Evolutionary conservation across 805 yeast genomes (phyloP).

Genomic region (Ogataea sp.): DNA sequence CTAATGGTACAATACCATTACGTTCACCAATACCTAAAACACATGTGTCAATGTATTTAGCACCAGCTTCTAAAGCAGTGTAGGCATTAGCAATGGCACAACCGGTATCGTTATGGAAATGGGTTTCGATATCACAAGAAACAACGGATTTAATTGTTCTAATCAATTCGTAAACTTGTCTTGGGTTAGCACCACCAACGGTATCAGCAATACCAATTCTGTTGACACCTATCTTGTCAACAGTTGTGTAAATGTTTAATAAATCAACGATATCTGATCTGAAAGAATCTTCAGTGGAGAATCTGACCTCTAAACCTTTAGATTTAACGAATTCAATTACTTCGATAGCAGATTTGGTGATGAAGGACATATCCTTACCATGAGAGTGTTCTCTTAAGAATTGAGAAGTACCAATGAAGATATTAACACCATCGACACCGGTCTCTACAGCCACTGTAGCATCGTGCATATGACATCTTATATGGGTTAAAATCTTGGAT

Average conservation of each 20-base stretch:
- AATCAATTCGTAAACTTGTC: constrained; percentile 54
- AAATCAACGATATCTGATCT: constrained; percentile 54
- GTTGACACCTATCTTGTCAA: constrained; percentile 52
- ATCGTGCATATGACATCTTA: constrained; percentile 56
- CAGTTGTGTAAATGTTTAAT: constrained; percentile 51
- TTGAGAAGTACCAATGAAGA: constrained; percentile 52
- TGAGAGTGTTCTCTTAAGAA: constrained; percentile 49
- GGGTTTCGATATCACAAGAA: constrained; percentile 52
- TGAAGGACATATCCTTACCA: constrained; percentile 55
- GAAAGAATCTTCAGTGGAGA: constrained; percentile 52
- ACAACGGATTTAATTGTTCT: constrained; percentile 50
- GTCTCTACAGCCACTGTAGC: constrained; percentile 54
- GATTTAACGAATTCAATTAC: constrained; percentile 55
- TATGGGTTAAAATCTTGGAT: constrained; percentile 50
- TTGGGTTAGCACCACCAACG: constrained; percentile 56
- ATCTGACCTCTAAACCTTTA: constrained; percentile 51
- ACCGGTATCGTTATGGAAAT: constrained; percentile 58
- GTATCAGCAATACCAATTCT: constrained; percentile 61
- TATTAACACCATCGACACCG: constrained; percentile 57
- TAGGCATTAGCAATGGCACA: constrained; percentile 59
- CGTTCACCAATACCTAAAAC: constrained; percentile 58
- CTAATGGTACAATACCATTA: constrained; percentile 55
- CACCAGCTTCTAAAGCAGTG: constrained; percentile 57
- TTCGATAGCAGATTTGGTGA: constrained; percentile 48
- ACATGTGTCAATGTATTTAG: constrained; percentile 49